Conservation (phyloP, 306 rosid species). For the Sphenostylis stenocarpa region DNA sequence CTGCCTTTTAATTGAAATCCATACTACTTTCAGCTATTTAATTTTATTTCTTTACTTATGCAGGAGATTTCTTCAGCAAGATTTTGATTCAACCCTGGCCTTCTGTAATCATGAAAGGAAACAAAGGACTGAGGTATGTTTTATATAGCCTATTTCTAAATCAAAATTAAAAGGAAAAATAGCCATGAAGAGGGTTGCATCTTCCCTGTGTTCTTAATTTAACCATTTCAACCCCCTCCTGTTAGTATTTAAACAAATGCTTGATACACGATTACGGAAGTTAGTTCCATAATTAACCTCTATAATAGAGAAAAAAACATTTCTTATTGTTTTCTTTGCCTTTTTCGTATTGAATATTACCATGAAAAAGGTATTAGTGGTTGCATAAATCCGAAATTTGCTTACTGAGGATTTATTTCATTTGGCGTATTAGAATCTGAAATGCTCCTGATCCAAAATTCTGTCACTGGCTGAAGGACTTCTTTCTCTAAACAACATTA, state of each 20-base stretch:
- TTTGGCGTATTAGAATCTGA: not conserved
- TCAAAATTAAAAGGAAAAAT: not conserved
- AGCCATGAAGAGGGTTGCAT: not conserved
- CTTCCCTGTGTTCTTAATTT: not conserved
- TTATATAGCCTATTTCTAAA: slow-evolving; percentile 6
- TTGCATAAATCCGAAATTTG: not conserved
- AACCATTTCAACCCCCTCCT: not conserved
- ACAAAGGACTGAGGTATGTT: slow-evolving; percentile 83
- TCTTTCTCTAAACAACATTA: not conserved
- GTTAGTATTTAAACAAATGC: not conserved
- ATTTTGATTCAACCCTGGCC: slow-evolving; percentile 94
- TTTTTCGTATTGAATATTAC: not conserved
- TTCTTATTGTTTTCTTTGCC: not conserved
- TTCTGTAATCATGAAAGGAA: slow-evolving; percentile 86
- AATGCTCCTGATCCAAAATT: not conserved
- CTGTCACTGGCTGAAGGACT: not conserved
- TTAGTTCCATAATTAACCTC: not conserved
- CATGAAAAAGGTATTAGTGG: not conserved
- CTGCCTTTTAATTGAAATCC: slow-evolving; percentile 4
- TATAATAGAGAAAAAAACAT: not conserved
- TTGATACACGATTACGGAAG: not conserved
- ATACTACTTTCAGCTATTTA: not conserved
- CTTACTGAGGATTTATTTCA: not conserved
- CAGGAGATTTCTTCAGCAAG: slow-evolving; percentile 97
- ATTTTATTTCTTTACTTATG: slow-evolving; percentile 24